phyloP scores from a whole-genome alignment of 163 green algal species.

The Chlorella variabilis region DNA sequence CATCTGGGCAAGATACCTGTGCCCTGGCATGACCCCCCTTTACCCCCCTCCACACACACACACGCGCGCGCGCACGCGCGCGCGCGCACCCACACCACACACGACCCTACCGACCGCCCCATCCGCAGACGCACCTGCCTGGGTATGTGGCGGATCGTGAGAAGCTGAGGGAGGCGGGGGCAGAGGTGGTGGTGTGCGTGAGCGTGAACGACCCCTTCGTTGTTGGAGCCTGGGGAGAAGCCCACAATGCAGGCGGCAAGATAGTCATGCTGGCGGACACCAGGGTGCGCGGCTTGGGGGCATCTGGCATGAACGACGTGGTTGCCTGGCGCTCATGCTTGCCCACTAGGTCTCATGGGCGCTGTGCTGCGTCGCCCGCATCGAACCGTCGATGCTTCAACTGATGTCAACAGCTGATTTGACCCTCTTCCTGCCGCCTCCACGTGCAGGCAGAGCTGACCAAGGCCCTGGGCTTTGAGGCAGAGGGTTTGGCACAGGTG shows the following conservation, averaged over 20 bases:
- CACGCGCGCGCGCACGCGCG: no score
- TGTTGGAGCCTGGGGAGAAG: conserved; percentile 93
- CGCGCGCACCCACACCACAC: no score
- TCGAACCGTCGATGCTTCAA: no score
- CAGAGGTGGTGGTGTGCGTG: conserved; percentile 54
- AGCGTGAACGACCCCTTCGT: conserved; percentile 97
- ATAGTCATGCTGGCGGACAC: conserved; percentile 60
- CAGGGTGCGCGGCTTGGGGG: neutral
- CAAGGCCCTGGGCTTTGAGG: conserved; percentile 52
- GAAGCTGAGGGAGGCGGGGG: conserved; percentile 56
- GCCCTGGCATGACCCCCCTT: neutral
- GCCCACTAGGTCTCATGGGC: neutral
- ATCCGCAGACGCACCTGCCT: conserved; percentile 49
- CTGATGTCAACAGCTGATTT: no score
- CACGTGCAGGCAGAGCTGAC: conserved; percentile 46
- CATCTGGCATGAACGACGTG: no score
- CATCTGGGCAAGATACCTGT: no score
- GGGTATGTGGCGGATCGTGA: conserved; percentile 57
- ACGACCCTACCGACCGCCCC: no score
- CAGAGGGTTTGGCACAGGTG: conserved; percentile 32
- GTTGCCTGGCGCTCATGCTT: no score
- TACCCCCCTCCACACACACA: no score
- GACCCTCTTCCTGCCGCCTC: no score
- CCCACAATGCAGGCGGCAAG: conserved; percentile 48
- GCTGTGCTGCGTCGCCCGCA: no score